Percentiles rank a stretch among this genome's conserved stretches.
Conservation (phyloP, 108 stramenopile genomes). For the Cyclotella baltica region DNA sequence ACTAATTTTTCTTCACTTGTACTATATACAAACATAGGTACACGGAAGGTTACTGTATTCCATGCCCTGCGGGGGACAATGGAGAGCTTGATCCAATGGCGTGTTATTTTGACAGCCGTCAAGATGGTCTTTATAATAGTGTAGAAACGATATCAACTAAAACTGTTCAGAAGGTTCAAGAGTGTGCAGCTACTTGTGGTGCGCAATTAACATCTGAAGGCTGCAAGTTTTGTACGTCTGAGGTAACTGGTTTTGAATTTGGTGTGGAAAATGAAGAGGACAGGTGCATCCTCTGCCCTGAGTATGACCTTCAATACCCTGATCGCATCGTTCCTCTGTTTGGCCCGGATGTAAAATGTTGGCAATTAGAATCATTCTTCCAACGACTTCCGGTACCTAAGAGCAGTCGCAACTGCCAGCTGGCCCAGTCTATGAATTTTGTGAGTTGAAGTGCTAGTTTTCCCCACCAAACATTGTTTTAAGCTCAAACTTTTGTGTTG, state of each 20-base stretch:
- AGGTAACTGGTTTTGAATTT: conserved; percentile 8
- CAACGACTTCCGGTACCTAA: background rate
- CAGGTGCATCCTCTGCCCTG: conserved; percentile 17
- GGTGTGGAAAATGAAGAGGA: conserved; percentile 3
- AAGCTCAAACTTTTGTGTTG: background rate
- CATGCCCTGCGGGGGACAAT: conserved; percentile 3
- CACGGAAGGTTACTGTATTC: background rate
- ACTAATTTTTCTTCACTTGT: background rate
- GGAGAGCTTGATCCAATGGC: background rate
- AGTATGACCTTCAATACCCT: conserved; percentile 21
- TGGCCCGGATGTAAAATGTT: conserved; percentile 10
- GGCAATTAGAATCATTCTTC: conserved; percentile 21
- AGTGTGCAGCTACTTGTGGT: background rate
- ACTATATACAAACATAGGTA: too few relatives aligned
- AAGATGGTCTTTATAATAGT: background rate
- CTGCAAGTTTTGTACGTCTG: conserved; percentile 8
- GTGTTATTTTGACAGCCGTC: conserved; percentile 10
- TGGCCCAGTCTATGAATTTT: conserved; percentile 11
- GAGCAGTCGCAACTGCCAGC: conserved; percentile 2
- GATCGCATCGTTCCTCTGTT: conserved; percentile 21
- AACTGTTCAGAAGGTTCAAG: conserved; percentile 3
- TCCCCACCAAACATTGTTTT: background rate
- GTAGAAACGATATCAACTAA: background rate
- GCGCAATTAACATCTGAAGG: background rate
- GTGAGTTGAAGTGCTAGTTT: background rate